Percentiles rank a stretch among this genome's conserved stretches.
Conservation (phyloP, 495 filamentous ascomycete genomes). For the Filosporella fistucella region DNA sequence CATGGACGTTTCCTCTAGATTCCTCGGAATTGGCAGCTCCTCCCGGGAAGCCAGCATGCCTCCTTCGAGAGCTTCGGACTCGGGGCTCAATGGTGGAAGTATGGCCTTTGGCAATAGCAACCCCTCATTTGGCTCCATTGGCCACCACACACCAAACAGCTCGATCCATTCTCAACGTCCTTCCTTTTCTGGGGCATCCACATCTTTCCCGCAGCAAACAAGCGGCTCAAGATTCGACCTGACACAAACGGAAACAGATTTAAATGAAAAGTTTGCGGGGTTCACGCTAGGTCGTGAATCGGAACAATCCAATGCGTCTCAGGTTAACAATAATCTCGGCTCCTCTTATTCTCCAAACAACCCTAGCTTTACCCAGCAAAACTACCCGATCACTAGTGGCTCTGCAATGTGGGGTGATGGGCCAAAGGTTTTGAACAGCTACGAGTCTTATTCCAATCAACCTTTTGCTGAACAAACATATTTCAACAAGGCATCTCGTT, state of each 20-base stretch:
- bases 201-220: constrained; percentile 10
- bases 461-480: constrained; percentile 22
- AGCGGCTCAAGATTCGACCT: constrained; percentile 18
- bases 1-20: constrained; percentile 12
- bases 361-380: constrained; percentile 13
- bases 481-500: constrained; percentile 26
- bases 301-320: constrained; percentile 10
- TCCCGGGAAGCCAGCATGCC: constrained; percentile 29
- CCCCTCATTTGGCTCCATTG: constrained; percentile 19
- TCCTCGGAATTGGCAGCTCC: constrained; percentile 11
- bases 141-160: constrained; percentile 22
- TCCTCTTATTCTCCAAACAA: constrained; percentile 16
- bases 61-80: constrained; percentile 27
- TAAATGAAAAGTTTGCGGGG: constrained; percentile 21
- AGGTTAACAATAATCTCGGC: constrained; percentile 1
- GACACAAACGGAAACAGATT: constrained; percentile 15
- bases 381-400: constrained; percentile 5
- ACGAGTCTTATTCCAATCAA: constrained; percentile 15
- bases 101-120: constrained; percentile 17
- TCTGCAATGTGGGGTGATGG: constrained; percentile 20
- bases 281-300: constrained; percentile 15
- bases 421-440: constrained; percentile 11
- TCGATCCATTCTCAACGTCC: constrained; percentile 25
- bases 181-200: constrained; percentile 17
- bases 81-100: constrained; percentile 20